Conservation (phyloP, 495 filamentous ascomycete species). For the Astrocystis sublimbata region DNA sequence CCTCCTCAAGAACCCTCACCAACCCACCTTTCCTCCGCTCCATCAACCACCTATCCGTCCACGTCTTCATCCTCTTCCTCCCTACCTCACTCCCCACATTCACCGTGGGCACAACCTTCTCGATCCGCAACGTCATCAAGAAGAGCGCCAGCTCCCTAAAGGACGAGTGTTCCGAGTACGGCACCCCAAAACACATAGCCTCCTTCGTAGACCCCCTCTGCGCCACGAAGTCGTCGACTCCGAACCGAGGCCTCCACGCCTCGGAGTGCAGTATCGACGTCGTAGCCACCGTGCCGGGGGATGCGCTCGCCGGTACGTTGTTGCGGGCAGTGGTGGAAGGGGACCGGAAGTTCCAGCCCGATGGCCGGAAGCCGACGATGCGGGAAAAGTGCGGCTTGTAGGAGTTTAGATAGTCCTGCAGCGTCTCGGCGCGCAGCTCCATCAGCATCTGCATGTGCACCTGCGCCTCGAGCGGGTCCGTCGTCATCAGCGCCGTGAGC, state of each 20-base stretch:
- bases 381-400: slow-evolving; percentile 77
- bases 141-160: slow-evolving; percentile 95
- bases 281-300: slow-evolving; percentile 38
- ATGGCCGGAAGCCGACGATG: slow-evolving; percentile 88
- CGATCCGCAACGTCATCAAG: slow-evolving; percentile 81
- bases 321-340: slow-evolving; percentile 34
- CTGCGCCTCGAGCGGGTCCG: slow-evolving; percentile 79
- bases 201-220: slow-evolving; percentile 76
- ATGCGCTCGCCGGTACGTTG: slow-evolving; percentile 31
- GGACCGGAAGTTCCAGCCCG: slow-evolving; percentile 87
- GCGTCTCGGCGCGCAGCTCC: slow-evolving; percentile 83
- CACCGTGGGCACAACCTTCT: slow-evolving; percentile 88
- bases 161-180: slow-evolving; percentile 92
- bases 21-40: slow-evolving; percentile 81
- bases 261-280: slow-evolving; percentile 67
- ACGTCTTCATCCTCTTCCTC: slow-evolving; percentile 83
- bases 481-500: slow-evolving; percentile 72
- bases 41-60: slow-evolving; percentile 84
- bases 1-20: slow-evolving; percentile 53
- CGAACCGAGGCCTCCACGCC: slow-evolving; percentile 72
- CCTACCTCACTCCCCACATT: slow-evolving; percentile 70
- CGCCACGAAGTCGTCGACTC: slow-evolving; percentile 64
- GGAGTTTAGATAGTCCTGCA: slow-evolving; percentile 80
- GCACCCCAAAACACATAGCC: slow-evolving; percentile 83
- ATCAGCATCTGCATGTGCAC: slow-evolving; percentile 97